These are phyloP conservation scores for Musa itinerans DNA, from an alignment of 176 grass and related monocot genomes.

Conservation along the genomic window DNA sequence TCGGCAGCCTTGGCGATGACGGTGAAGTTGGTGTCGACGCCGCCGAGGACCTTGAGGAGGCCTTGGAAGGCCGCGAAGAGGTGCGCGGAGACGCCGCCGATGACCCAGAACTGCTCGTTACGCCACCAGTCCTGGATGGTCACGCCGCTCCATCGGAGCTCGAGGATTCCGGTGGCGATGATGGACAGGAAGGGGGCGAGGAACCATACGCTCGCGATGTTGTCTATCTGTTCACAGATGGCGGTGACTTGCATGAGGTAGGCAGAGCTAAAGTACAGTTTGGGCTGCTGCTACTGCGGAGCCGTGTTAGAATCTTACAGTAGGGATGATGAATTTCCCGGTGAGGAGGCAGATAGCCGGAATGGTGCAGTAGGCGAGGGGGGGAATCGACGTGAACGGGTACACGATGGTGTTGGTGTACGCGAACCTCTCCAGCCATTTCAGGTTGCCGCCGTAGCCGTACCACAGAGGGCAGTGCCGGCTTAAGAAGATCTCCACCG, in stretches of 20 bases:
- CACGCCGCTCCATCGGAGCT: constrained; percentile 76
- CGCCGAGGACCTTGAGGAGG: constrained; percentile 69
- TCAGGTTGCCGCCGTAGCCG: constrained; percentile 76
- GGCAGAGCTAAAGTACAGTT: no score
- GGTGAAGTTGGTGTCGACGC: constrained; percentile 86
- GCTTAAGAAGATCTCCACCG: constrained; percentile 91
- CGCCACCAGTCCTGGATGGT: constrained; percentile 84
- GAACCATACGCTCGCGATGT: constrained; percentile 87
- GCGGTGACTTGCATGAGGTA: no score
- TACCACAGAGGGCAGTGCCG: constrained; percentile 95
- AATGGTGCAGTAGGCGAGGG: constrained; percentile 82
- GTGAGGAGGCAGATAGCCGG: constrained; percentile 86
- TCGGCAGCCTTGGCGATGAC: constrained; percentile 66
- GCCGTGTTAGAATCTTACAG: constrained; percentile 25
- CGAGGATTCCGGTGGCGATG: constrained; percentile 60
- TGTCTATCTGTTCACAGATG: constrained; percentile 44
- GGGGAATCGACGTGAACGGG: constrained; percentile 88
- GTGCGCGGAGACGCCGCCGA: constrained; percentile 70
- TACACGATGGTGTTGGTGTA: constrained; percentile 98
- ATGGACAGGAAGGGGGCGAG: constrained; percentile 73
- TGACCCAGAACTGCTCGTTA: constrained; percentile 88
- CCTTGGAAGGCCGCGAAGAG: constrained; percentile 81
- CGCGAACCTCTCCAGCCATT: constrained; percentile 88
- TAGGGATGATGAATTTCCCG: constrained; percentile 90
- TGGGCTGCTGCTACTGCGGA: no score